phyloP scores from a whole-genome alignment of 202 grass and related monocot species.

The Sporobolus alterniflorus region DNA sequence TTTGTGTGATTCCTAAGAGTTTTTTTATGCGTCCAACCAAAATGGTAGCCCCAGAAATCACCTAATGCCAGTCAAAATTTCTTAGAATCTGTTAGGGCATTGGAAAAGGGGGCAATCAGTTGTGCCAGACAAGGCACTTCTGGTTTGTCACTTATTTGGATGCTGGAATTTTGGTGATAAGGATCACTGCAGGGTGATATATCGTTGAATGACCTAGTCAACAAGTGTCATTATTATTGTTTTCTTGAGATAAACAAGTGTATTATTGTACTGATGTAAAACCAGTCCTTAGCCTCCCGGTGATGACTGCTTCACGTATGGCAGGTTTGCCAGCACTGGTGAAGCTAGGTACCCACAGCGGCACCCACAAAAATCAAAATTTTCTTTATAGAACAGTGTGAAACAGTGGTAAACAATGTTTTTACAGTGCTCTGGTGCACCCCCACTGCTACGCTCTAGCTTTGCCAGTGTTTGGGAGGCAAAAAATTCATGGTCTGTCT shows the following conservation, averaged over 20 bases:
- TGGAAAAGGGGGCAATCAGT: background rate
- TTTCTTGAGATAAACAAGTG: background rate
- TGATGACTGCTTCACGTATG: background rate
- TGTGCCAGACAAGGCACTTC: background rate
- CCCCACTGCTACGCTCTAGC: too few species aligned
- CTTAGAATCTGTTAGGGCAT: background rate
- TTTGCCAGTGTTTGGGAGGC: too few species aligned
- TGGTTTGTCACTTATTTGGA: background rate
- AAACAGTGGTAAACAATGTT: too few species aligned
- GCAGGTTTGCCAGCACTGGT: conserved; percentile 21
- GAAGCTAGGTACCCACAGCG: too few species aligned
- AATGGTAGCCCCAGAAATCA: too few species aligned
- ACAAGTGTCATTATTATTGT: background rate
- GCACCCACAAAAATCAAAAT: too few species aligned
- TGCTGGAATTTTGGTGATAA: background rate
- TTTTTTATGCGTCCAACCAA: background rate
- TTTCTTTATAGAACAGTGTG: too few species aligned
- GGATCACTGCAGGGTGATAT: background rate
- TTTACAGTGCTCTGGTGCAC: too few species aligned
- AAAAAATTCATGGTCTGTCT: conserved; percentile 20
- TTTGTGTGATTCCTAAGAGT: background rate
- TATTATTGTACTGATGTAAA: too few species aligned
- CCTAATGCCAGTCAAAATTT: too few species aligned
- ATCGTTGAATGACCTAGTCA: background rate
- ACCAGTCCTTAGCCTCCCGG: too few species aligned